Conservation (phyloP, 2,329 filamentous ascomycete genomes). For the Trichophyton benhamiae region DNA sequence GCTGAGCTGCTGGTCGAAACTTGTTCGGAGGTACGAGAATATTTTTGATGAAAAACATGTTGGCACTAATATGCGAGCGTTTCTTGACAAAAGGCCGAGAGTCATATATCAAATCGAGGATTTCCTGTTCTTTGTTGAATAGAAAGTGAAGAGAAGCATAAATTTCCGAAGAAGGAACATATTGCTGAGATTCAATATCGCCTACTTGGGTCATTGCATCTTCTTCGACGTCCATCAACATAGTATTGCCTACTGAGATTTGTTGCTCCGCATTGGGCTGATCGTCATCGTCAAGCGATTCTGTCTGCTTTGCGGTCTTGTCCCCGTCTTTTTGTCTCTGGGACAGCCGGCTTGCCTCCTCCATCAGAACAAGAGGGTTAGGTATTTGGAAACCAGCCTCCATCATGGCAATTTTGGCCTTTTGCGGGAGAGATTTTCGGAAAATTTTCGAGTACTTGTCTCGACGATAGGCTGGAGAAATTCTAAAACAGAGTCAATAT, state of each 20-base stretch:
- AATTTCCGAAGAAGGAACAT: constrained; percentile 73
- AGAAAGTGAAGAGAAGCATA: constrained; percentile 63
- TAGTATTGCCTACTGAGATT: constrained; percentile 41
- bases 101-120: constrained; percentile 74
- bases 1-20: constrained; percentile 75
- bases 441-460: constrained; percentile 91
- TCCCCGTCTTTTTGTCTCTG: constrained; percentile 21
- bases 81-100: constrained; percentile 54
- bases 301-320: constrained; percentile 9
- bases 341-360: constrained; percentile 33
- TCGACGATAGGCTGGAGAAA: constrained; percentile 75
- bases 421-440: constrained; percentile 61
- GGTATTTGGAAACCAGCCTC: constrained; percentile 53
- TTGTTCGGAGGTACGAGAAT: constrained; percentile 85
- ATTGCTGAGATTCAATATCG: constrained; percentile 49
- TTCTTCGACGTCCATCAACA: constrained; percentile 21
- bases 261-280: constrained; percentile 47
- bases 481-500: constrained; percentile 34
- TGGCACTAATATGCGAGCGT: constrained; percentile 49
- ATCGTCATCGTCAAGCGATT: constrained; percentile 43
- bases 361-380: constrained; percentile 56
- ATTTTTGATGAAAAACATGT: constrained; percentile 89
- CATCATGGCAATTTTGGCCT: constrained; percentile 67
- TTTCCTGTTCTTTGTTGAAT: constrained; percentile 76
- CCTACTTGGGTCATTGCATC: constrained; percentile 25